Base-by-base conservation (phyloP, 805 yeast species). In the Sugiyamaella mastotermitis region DNA sequence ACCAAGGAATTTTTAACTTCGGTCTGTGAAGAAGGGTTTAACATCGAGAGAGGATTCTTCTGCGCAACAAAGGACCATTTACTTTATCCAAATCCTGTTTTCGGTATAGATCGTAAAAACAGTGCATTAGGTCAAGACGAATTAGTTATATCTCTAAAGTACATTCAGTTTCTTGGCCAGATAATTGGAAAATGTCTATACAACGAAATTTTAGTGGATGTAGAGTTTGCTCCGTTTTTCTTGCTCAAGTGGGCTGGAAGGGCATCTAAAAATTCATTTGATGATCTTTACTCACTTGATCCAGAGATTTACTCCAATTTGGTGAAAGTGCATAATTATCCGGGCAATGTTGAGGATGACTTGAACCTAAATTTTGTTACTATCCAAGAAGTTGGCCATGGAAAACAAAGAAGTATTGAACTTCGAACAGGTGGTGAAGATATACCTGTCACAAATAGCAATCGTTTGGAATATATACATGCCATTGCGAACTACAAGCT, bases 161-260 rank as follows among this genome's bases (percentile, higher is more conserved):
- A 59, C 22, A 51, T 71, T 27, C 69, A 69, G 50, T 88, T 88
- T 50, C 58, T 88, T 48, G 98, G 98, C 0, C 78, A 71, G 63
- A 66, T 87, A 4, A 68, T 90, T 31, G 98, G 97, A 1, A 90
- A 87, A 55, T 88, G 97, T 52, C 64, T 90, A 3, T 86, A 84
- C 55, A 95, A 85, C 39, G 78, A 78, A 37, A 80, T 87, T 3
- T 65, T 90, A 46, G 75, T 90, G 5, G 94, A 88, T 57, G 73
- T 84, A 17, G 72, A 78, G 13, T 88, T 90, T 69, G 87, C 97
- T 0, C 83, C 90, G 2, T 85, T 86, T 47, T 90, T 90, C 52
- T 58, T 92, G 30, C 76, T 71, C 57, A 77, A 83, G 53, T 76
- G 90, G 80, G 64, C 68, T 10, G 72, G 74, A 16, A 39, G 48